Evolutionary conservation across 371 early-diverging fungal genomes (phyloP), one percentile per base, ranked within the genome.

Genomic region (Saksenaea oblongispora): DNA sequence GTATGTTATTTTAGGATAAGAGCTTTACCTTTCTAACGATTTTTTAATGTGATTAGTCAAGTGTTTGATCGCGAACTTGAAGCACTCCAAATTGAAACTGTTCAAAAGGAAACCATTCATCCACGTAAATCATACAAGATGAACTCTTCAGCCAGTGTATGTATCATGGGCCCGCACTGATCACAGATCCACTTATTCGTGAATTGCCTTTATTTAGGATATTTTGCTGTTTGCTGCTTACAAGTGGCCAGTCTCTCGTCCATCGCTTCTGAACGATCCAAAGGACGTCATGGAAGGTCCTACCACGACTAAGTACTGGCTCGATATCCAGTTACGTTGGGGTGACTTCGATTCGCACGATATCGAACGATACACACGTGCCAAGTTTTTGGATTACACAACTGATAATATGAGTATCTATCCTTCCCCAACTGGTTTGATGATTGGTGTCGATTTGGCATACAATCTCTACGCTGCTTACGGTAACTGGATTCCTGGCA

Each of bases 291-390:
- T 98, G 87, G 98, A 97, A 68, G 94, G 94, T 1, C 93, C 93
- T 31, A 97, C 96, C 0, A 93, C 94, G n/a, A 93, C 95, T 62
- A 96, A 95, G 76, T 95, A 93, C 85, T 99, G 98, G 98, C 78
- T 99, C 36, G 99, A 99, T 81, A 93, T 99, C 62, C 98, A 99
- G 82, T 87, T 99, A 36, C 86, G 98, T 66, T 99, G 99, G 99
- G 99, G 99, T 70, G 98, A 99, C 74, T 99, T 93, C 70, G 99
- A 99, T 80, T 95, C 94, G 36, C 98, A 98, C 76, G 98, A 99
- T 76, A 90, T 98, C 67, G 97, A 97, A 82, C 91, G 99, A 66
- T 99, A 99, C 84, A 94, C 98, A 28, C 91, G 98, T 68, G 93
- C 95, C 70, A 98, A 98, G 80, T 99, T 95, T 87, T 80, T 97